These are phyloP conservation scores for Aspergillus sp. DNA, from an alignment of 2,329 filamentous ascomycete species.

Conservation along the genomic window DNA sequence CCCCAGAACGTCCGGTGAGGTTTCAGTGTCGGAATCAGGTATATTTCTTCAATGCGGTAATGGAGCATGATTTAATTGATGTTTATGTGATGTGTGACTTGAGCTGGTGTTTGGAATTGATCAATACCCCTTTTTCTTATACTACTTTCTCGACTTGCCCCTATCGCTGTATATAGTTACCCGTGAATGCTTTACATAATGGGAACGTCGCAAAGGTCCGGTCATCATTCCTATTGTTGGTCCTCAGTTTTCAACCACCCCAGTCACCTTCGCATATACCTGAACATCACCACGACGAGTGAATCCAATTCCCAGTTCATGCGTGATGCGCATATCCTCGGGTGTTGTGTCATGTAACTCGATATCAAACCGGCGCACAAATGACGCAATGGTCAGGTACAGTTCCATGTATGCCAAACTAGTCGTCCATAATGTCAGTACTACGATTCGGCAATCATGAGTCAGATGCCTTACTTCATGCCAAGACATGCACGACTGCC, in stretches of 20 bases:
- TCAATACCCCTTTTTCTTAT: not conserved
- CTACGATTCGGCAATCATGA: not conserved
- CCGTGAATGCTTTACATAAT: no score
- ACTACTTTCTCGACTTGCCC: no score
- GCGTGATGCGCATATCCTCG: constrained; percentile 21
- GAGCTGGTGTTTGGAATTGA: not conserved
- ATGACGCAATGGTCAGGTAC: constrained; percentile 23
- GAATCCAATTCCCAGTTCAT: constrained; percentile 14
- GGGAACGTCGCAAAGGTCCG: no score
- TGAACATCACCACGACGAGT: not conserved
- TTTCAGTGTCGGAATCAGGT: no score
- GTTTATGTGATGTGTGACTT: not conserved
- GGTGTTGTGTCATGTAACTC: constrained; percentile 8
- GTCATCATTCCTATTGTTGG: no score
- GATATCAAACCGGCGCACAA: constrained; percentile 22
- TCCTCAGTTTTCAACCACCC: not conserved
- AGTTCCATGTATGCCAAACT: constrained; percentile 31
- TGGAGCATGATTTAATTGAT: not conserved
- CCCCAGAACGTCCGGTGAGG: not conserved
- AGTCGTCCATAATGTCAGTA: not conserved
- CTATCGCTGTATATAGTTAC: no score
- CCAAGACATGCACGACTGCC: constrained; percentile 45
- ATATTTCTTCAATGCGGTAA: not conserved
- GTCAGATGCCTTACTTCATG: constrained; percentile 29
- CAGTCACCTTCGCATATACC: constrained; percentile 2